phyloP scores from a whole-genome alignment of 2,329 filamentous ascomycete genomes.

The Trichophyton benhamiae region DNA sequence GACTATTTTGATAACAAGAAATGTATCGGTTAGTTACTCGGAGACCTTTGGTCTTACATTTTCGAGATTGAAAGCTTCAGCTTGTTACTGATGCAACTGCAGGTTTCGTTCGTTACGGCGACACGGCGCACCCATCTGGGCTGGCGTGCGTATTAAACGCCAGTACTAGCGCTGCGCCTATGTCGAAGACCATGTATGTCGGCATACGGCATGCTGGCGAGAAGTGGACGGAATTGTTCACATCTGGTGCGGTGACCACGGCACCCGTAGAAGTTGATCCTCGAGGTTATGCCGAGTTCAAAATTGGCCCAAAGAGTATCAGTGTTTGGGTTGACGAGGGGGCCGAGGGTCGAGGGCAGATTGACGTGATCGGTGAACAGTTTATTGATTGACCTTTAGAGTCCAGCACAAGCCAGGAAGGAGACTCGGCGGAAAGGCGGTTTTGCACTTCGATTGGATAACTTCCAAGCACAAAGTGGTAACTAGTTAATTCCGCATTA shows the following conservation, averaged over 20 bases:
- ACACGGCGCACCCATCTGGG: constrained; percentile 37
- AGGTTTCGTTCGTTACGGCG: constrained; percentile 40
- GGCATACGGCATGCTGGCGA: constrained; percentile 47
- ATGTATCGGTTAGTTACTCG: constrained; percentile 41
- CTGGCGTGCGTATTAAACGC: constrained; percentile 49
- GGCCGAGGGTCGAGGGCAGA: constrained; percentile 38
- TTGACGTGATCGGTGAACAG: background rate
- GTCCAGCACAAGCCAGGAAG: too few relatives aligned
- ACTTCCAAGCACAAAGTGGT: too few relatives aligned
- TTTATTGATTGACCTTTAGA: too few relatives aligned
- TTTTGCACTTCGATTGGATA: too few relatives aligned
- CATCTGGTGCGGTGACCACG: constrained; percentile 42
- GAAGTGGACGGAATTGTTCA: constrained; percentile 52
- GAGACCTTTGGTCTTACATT: background rate
- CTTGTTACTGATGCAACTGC: constrained; percentile 11
- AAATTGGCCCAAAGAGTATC: constrained; percentile 42
- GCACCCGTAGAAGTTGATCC: constrained; percentile 47
- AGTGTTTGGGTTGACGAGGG: constrained; percentile 50
- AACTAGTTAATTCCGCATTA: too few relatives aligned
- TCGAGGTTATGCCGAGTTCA: constrained; percentile 48
- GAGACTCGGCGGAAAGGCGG: too few relatives aligned
- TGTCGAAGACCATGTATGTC: constrained; percentile 48
- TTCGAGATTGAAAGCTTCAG: background rate
- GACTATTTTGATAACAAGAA: constrained; percentile 51
- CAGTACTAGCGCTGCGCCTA: constrained; percentile 36